Evolutionary conservation across 129 eudicot genomes (phyloP), one percentile per base, ranked within the genome.

Genomic region (Cynara cardunculus): DNA sequence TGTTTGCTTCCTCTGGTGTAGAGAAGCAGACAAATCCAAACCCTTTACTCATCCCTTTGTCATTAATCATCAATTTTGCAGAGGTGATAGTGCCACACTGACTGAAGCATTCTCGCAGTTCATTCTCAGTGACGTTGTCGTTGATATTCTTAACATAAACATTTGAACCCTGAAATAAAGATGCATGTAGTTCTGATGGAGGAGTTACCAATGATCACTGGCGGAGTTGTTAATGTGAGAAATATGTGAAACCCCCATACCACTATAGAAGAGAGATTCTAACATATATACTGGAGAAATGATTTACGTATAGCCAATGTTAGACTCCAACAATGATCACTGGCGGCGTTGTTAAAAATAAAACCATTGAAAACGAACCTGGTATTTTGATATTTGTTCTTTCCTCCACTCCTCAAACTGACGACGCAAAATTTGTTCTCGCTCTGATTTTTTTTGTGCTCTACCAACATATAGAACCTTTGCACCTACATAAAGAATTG

Each of bases 11-110:
- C 68, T 89, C 94, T 10, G 92, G 89, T 5, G 91, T 80, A 68
- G 97, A 88, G 89, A 90, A 94, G 88, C 97, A 90, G 21, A 94
- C 96, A 89, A 94, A 92, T 72, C 97, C 98, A 80, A 90, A 94
- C 13, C 98, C 98, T 61, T 85, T 94, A 82, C 96, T 94, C 0
- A 86, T 32, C 64, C 96, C 96, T 78, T 87, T 90, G 25, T 90
- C 96, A 78, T 92, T 89, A 71, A 86, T 65, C 99, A 94, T 94
- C 56, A 90, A 75, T 65, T 87, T 89, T 3, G 91, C 94, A 14
- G 99, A 94, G 56, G 95, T 95, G 71, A 95, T 90, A 21, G 91
- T 88, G 67, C 99, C 99, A 87, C 94, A 92, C 66, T 85, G 85
- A 78, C 90, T 88, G 72, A 95, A 95, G 61, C 68, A 89, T 74